Conservation (phyloP, 106 monocot genomes). For the Ottelia alismoides region DNA sequence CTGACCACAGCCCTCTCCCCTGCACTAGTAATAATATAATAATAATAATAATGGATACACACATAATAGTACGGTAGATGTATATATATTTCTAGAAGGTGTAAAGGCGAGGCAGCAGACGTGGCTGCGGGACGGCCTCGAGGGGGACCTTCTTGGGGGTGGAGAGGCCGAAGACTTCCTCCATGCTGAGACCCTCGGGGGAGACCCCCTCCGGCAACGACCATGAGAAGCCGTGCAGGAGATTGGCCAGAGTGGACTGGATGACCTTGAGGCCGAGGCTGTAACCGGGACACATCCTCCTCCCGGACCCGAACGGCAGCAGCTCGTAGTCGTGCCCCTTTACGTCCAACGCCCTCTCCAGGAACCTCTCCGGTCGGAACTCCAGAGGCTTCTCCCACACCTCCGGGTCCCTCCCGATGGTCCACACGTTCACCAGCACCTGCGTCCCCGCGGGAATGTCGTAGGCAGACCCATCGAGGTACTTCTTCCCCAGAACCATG, state of each 20-base stretch:
- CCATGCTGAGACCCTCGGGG: too few relatives aligned
- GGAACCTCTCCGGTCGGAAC: constrained; percentile 54
- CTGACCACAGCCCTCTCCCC: too few relatives aligned
- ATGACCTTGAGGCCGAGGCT: neutral
- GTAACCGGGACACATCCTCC: constrained; percentile 15
- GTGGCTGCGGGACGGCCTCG: too few relatives aligned
- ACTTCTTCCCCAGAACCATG: constrained; percentile 70
- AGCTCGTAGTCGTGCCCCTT: constrained; percentile 15
- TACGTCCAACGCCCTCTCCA: constrained; percentile 2
- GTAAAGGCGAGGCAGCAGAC: too few relatives aligned
- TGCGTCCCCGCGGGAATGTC: constrained; percentile 69
- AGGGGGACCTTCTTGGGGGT: too few relatives aligned
- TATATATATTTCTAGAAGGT: too few relatives aligned
- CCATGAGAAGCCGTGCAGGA: constrained; percentile 4
- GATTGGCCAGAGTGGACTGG: neutral
- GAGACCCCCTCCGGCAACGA: neutral
- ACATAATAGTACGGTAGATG: too few relatives aligned
- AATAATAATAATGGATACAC: too few relatives aligned
- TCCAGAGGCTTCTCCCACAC: constrained; percentile 59
- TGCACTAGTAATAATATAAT: too few relatives aligned
- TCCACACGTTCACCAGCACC: constrained; percentile 81
- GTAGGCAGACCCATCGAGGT: constrained; percentile 23
- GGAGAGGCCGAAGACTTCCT: too few relatives aligned
- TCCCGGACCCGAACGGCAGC: constrained; percentile 24
- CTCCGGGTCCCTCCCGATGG: constrained; percentile 57